Evolutionary conservation across 257 asterid genomes (phyloP).

Genomic region (Solanum sitiens): DNA sequence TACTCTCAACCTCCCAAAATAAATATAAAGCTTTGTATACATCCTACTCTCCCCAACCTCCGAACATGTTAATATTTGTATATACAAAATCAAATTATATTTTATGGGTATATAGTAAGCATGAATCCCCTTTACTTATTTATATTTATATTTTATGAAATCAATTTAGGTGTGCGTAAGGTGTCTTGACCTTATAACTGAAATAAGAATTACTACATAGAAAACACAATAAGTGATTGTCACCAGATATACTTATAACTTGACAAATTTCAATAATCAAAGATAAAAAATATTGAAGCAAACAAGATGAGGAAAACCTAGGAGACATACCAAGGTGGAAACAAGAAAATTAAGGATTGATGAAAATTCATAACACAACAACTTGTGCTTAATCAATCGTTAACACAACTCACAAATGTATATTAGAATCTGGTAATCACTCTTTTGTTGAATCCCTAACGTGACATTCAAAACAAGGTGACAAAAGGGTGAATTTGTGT

Average conservation of each 20-base stretch:
- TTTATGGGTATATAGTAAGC: neutral
- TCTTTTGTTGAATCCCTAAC: neutral
- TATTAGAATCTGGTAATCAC: neutral
- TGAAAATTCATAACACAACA: neutral
- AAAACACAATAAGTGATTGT: neutral
- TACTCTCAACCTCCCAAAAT: neutral
- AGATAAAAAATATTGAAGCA: neutral
- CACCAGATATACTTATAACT: neutral
- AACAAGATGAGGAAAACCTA: neutral
- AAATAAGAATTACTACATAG: neutral
- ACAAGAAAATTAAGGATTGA: neutral
- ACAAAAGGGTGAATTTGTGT: neutral
- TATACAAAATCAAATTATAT: too few relatives aligned
- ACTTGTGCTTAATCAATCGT: neutral
- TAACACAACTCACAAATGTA: neutral
- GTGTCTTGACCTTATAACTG: neutral
- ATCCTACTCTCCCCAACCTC: neutral
- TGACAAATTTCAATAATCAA: neutral
- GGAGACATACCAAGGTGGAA: neutral
- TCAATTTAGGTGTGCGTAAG: too few relatives aligned
- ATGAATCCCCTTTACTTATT: neutral
- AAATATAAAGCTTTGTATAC: too few relatives aligned
- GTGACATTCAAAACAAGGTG: neutral
- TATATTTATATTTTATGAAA: neutral
- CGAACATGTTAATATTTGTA: too few relatives aligned